Evolutionary conservation across 2,329 filamentous ascomycete species (phyloP).

Genomic region (Claviceps cyperi): DNA sequence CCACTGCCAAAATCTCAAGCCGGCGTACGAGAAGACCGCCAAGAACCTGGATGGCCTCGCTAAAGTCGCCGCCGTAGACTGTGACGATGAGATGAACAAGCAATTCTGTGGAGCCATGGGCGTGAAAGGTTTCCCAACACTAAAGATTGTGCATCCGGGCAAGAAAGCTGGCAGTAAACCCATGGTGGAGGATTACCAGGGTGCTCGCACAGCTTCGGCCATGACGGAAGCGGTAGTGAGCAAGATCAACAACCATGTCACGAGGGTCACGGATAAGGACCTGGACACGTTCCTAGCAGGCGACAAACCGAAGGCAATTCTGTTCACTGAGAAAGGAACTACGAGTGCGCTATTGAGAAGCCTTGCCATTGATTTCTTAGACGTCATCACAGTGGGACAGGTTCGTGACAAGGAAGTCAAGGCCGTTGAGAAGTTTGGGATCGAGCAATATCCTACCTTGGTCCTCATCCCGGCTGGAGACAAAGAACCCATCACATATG

Average conservation of each 20-base stretch:
- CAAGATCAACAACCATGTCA: slow-evolving; percentile 86
- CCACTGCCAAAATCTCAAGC: slow-evolving; percentile 91
- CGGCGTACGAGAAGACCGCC: slow-evolving; percentile 87
- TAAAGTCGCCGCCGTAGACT: slow-evolving; percentile 89
- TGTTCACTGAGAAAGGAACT: slow-evolving; percentile 88
- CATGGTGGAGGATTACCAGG: slow-evolving; percentile 80
- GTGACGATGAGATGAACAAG: slow-evolving; percentile 90
- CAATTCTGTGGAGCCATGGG: slow-evolving; percentile 71
- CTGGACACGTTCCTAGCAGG: slow-evolving; percentile 62
- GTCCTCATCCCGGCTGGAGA: slow-evolving; percentile 62
- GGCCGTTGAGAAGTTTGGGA: slow-evolving; percentile 57
- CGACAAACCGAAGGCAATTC: slow-evolving; percentile 64
- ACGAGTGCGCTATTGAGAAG: slow-evolving; percentile 72
- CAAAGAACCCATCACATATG: slow-evolving; percentile 55
- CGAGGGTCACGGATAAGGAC: slow-evolving; percentile 64
- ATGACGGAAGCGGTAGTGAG: slow-evolving; percentile 77
- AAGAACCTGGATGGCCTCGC: slow-evolving; percentile 80
- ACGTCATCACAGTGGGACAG: slow-evolving; percentile 65
- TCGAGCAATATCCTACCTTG: slow-evolving; percentile 66
- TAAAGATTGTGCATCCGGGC: slow-evolving; percentile 82
- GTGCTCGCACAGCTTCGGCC: slow-evolving; percentile 64
- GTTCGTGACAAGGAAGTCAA: slow-evolving; percentile 66
- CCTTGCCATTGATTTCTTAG: slow-evolving; percentile 81
- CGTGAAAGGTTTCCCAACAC: slow-evolving; percentile 84
- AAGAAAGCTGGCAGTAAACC: slow-evolving; percentile 65